Conservation (phyloP, 2,329 filamentous ascomycete genomes). For the Plenodomus biglobosus region DNA sequence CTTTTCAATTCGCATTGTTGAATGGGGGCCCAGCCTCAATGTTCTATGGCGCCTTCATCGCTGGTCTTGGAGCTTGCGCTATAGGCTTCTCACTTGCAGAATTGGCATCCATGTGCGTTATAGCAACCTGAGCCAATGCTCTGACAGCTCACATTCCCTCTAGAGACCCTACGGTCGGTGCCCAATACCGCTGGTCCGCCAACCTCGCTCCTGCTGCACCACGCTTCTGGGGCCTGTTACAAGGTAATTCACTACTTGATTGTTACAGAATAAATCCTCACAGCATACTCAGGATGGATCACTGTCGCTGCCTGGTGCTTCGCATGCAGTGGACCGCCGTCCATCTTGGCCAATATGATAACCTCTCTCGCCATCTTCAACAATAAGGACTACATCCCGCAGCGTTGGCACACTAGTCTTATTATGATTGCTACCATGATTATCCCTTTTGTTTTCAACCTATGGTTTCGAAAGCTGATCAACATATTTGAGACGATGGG, state of each 20-base stretch:
- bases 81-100: conserved; percentile 39
- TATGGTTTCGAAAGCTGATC: conserved; percentile 48
- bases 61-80: conserved; percentile 28
- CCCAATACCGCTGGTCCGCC: conserved; percentile 38
- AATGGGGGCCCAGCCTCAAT: conserved; percentile 38
- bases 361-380: conserved; percentile 41
- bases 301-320: conserved; percentile 44
- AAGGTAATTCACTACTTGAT: conserved; percentile 17
- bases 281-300: conserved; percentile 45
- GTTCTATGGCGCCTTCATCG: conserved; percentile 34
- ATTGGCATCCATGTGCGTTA: conserved; percentile 32
- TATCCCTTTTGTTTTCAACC: conserved; percentile 47
- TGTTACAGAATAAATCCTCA: conserved; percentile 16
- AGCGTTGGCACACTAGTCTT: conserved; percentile 54
- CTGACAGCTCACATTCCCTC: neutral
- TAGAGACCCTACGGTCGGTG: conserved; percentile 37
- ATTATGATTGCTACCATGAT: conserved; percentile 49
- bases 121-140: neutral
- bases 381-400: conserved; percentile 37
- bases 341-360: conserved; percentile 29
- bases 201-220: conserved; percentile 28
- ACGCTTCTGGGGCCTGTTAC: conserved; percentile 33
- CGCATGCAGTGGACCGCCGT: conserved; percentile 31
- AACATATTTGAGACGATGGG: conserved; percentile 51
- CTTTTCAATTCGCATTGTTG: conserved; percentile 28